Evolutionary conservation across 1,139 yeast species (phyloP), one percentile per base, ranked within the genome.

Genomic region (Debaryomyces sp.): DNA sequence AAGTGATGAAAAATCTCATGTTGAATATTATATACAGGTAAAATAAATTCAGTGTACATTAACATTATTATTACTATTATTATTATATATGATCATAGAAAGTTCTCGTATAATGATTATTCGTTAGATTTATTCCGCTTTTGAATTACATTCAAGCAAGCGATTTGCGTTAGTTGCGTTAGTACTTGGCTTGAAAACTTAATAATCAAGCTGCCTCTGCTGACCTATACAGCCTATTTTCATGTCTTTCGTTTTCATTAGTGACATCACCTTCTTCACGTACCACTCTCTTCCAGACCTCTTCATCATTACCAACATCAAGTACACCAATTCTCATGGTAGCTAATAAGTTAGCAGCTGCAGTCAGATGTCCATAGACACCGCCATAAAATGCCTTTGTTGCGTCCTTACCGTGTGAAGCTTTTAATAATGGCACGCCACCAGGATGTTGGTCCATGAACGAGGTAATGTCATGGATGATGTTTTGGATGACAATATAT

Each of bases 361-460:
- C 91, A 22, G 87, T 84, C 60, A 87, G 84, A 57, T 86, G 92
- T 34, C 82, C 80, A 59, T 86, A 86, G 5, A 86, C 91, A 0
- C 90, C 91, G 10, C 92, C 90, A 57, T 80, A 84, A 53, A 85
- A 85, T 1, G 89, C 90, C 43, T 77, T 75, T 1, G 89, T 84
- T 1, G 90, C 90, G 62, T 85, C 90, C 56, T 82, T 82, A 1
- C 90, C 90, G 50, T 83, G 83, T 1, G 88, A 80, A 0, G 88
- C 81, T 50, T 72, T 73, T 27, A 85, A 73, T 44, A 85, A 67
- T 1, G 85, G 81, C 2, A 79, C 62, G 0, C 91, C 91, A 42
- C 91, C 91, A 0, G 91, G 91, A 57, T 85, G 91, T 57, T 84
- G 87, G 51, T 80, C 79, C 68, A 84, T 81, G 58, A 85, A 85